Percentiles rank a stretch among this genome's conserved stretches.
phyloP scores from a whole-genome alignment of 768 basidiomycete genomes.

The Boletus eberwhitei region DNA sequence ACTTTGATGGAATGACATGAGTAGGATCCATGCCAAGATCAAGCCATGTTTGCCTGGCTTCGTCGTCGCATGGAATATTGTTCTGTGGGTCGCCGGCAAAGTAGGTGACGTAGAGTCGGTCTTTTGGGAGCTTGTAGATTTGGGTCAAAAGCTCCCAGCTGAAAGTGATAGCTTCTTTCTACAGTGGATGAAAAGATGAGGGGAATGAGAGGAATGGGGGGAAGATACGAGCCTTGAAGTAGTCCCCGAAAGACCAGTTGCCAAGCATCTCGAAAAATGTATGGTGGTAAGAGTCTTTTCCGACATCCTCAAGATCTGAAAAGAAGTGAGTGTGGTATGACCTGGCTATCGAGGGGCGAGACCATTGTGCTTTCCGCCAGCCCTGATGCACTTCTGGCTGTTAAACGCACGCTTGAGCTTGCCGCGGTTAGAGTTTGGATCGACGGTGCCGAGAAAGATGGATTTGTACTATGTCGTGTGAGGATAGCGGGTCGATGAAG shows the following conservation, averaged over 20 bases:
- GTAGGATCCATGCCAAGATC: conserved; percentile 85
- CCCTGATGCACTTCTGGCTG: conserved; percentile 96
- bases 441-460: conserved; percentile 97
- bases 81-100: conserved; percentile 91
- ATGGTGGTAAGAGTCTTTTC: conserved; percentile 97
- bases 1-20: conserved; percentile 91
- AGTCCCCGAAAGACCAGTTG: conserved; percentile 99
- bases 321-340: conserved; percentile 3
- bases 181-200: conserved; percentile 9
- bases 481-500: background rate
- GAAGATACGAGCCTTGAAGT: conserved; percentile 80
- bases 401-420: conserved; percentile 94
- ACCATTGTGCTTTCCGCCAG: conserved; percentile 99
- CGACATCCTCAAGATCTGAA: conserved; percentile 95
- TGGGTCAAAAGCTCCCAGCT: conserved; percentile 94
- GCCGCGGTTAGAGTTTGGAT: conserved; percentile 88
- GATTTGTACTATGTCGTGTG: conserved; percentile 73
- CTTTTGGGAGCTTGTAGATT: conserved; percentile 83
- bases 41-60: conserved; percentile 85
- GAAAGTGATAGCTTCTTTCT: conserved; percentile 91
- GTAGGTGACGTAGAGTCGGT: conserved; percentile 95
- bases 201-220: background rate
- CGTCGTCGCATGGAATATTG: conserved; percentile 82
- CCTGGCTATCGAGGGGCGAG: conserved; percentile 7
- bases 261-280: conserved; percentile 99